These are phyloP conservation scores for Fragilaria radians DNA, from an alignment of 108 stramenopile genomes.

Conservation along the genomic window DNA sequence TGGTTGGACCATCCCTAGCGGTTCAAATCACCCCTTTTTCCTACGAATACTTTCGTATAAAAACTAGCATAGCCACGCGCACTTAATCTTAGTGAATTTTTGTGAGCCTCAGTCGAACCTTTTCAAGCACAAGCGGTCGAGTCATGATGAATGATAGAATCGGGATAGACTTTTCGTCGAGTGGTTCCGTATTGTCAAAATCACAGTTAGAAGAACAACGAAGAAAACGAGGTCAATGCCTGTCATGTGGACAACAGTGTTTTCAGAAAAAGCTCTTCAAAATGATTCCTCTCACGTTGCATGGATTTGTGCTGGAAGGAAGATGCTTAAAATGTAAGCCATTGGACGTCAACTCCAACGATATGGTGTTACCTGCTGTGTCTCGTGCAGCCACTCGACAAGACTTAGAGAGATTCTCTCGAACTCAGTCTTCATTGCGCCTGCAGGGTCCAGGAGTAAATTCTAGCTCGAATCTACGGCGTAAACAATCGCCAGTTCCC, in stretches of 20 bases:
- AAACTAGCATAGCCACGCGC: too few relatives aligned
- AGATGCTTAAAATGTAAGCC: conserved; percentile 63
- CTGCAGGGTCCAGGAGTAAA: background rate
- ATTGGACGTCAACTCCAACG: conserved; percentile 15
- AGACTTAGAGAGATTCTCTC: conserved; percentile 25
- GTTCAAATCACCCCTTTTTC: too few relatives aligned
- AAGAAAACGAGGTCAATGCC: conserved; percentile 61
- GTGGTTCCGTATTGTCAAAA: conserved; percentile 60
- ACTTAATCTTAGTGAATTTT: conserved; percentile 13
- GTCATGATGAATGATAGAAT: conserved; percentile 30
- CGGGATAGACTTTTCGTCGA: conserved; percentile 57
- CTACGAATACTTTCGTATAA: too few relatives aligned
- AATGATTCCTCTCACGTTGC: conserved; percentile 49
- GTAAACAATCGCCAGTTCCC: background rate
- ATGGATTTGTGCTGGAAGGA: conserved; percentile 59
- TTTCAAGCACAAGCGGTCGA: too few relatives aligned
- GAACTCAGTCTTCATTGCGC: conserved; percentile 19
- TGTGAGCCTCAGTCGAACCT: background rate
- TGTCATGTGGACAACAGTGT: conserved; percentile 65
- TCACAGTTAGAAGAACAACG: conserved; percentile 44
- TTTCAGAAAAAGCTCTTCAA: conserved; percentile 72
- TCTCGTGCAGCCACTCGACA: conserved; percentile 14
- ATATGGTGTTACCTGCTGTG: conserved; percentile 10
- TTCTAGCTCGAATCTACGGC: background rate
- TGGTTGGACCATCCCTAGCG: too few relatives aligned